Evolutionary conservation across 2,329 filamentous ascomycete genomes (phyloP).

Genomic region (Paracorniculantispora psalliotae): DNA sequence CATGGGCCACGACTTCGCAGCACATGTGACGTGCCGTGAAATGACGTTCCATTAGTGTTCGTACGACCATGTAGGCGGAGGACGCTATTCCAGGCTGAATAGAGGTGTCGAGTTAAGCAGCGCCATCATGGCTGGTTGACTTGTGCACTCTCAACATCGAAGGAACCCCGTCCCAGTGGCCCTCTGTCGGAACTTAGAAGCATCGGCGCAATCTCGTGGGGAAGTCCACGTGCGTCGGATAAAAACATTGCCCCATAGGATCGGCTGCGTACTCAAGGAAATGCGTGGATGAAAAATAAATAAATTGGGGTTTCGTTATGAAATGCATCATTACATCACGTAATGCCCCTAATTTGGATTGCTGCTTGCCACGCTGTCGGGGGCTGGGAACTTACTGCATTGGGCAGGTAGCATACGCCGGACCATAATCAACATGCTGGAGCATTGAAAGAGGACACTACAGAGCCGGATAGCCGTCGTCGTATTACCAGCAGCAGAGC

Average conservation of each 20-base stretch:
- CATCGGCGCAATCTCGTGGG: not conserved
- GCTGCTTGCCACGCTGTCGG: not conserved
- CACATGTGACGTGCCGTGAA: not conserved
- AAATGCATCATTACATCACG: not conserved
- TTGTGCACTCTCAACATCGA: too few relatives aligned
- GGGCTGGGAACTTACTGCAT: not conserved
- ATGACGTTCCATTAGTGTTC: not conserved
- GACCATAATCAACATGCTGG: not conserved
- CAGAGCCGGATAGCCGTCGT: constrained; percentile 9
- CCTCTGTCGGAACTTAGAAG: too few relatives aligned
- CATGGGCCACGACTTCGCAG: not conserved
- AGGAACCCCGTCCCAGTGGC: too few relatives aligned
- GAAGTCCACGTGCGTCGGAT: not conserved
- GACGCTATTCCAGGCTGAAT: too few relatives aligned
- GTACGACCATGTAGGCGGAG: not conserved
- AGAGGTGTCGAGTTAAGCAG: not conserved
- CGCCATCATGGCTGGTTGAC: too few relatives aligned
- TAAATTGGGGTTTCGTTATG: not conserved
- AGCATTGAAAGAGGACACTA: not conserved
- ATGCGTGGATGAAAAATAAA: not conserved
- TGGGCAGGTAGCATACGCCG: constrained; percentile 4
- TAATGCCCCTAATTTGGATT: not conserved
- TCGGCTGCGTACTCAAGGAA: not conserved
- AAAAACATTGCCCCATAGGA: not conserved
- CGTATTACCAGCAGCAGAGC: too few relatives aligned